Conservation (phyloP, 2,329 filamentous ascomycete species). For the Drechslerella coelobrocha region DNA sequence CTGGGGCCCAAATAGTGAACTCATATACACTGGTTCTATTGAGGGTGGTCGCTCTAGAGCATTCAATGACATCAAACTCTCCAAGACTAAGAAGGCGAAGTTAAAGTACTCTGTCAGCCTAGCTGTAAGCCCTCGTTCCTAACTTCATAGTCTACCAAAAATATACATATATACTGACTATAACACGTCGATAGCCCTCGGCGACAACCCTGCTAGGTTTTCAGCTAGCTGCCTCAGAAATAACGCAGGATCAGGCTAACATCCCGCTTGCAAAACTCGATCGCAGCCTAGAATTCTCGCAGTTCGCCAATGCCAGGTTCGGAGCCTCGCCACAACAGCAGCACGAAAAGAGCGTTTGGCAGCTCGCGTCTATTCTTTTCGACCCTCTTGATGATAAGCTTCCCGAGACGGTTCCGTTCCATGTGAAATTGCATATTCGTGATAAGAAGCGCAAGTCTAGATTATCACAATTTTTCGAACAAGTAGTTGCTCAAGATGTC, state of each 20-base stretch:
- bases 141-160: background rate
- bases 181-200: constrained; percentile 17
- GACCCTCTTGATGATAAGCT: constrained; percentile 64
- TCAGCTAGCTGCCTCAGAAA: constrained; percentile 56
- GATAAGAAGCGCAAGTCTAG: constrained; percentile 66
- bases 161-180: background rate
- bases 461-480: constrained; percentile 72
- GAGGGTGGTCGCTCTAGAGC: constrained; percentile 27
- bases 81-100: constrained; percentile 32
- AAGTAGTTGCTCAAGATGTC: constrained; percentile 66
- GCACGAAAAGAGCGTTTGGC: constrained; percentile 81
- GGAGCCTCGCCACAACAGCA: constrained; percentile 58
- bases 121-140: constrained; percentile 10
- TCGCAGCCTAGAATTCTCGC: constrained; percentile 20
- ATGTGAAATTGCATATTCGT: constrained; percentile 55
- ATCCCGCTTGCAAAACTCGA: constrained; percentile 59
- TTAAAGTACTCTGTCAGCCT: constrained; percentile 31
- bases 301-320: constrained; percentile 40
- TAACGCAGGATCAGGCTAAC: constrained; percentile 58
- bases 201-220: constrained; percentile 26
- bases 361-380: constrained; percentile 84
- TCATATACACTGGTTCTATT: constrained; percentile 30
- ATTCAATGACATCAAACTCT: constrained; percentile 40
- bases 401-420: constrained; percentile 51
- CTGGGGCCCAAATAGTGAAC: constrained; percentile 38